A percentile compares a stretch with the other conserved stretches of the same genome.
phyloP scores from a whole-genome alignment of 73 alveolate species.

The Uronychia binucleata region DNA sequence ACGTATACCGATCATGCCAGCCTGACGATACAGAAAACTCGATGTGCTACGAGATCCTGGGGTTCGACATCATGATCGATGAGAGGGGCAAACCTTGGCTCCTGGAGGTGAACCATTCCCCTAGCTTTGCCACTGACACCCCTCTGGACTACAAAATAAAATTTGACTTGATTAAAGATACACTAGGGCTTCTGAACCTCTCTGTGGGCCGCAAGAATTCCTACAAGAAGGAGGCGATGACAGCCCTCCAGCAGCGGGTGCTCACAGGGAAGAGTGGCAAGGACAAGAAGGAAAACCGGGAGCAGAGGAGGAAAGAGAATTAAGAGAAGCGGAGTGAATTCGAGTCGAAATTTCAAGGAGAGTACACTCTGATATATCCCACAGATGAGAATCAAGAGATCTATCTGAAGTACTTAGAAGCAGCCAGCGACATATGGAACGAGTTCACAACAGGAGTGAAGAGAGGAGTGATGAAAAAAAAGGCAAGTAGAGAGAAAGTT shows the following conservation, averaged over 20 bases:
- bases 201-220: neutral
- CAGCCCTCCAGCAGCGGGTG: neutral
- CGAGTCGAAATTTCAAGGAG: slow-evolving; percentile 15
- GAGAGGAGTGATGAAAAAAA: neutral
- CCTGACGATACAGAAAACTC: slow-evolving; percentile 3
- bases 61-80: neutral
- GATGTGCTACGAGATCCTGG: slow-evolving; percentile 2
- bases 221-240: neutral
- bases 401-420: neutral
- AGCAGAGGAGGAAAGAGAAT: neutral
- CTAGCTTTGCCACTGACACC: slow-evolving; percentile 18
- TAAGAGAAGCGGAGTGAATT: neutral
- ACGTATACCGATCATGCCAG: slow-evolving; percentile 3
- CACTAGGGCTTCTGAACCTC: neutral
- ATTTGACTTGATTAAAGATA: slow-evolving; percentile 2
- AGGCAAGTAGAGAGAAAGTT: neutral
- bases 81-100: slow-evolving; percentile 13
- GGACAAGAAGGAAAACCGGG: slow-evolving; percentile 8
- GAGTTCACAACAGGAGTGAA: neutral
- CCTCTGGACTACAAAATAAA: slow-evolving; percentile 24
- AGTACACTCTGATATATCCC: slow-evolving; percentile 13
- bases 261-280: neutral
- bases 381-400: neutral
- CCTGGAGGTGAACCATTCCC: slow-evolving; percentile 44
- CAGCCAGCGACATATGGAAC: neutral